Evolutionary conservation across 495 filamentous ascomycete genomes (phyloP).

Genomic region (Xylaria telfairii): DNA sequence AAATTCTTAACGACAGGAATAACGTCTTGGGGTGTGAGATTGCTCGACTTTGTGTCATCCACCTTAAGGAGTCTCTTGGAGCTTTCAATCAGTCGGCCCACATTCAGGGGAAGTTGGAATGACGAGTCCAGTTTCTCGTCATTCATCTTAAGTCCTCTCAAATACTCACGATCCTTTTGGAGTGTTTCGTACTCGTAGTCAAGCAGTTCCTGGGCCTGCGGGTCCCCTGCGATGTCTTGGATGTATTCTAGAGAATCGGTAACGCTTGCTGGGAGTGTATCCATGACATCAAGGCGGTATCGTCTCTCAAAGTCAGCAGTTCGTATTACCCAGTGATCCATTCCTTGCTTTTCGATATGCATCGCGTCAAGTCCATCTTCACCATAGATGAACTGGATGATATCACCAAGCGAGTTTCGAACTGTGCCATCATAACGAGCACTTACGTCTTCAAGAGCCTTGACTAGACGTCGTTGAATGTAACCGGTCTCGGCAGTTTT

Average conservation of each 20-base stretch:
- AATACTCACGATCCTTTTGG: constrained; percentile 71
- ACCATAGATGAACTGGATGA: constrained; percentile 97
- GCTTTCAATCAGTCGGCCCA: constrained; percentile 86
- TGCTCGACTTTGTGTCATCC: constrained; percentile 80
- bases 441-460: constrained; percentile 96
- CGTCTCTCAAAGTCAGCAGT: constrained; percentile 73
- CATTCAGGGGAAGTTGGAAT: constrained; percentile 91
- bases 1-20: constrained; percentile 80
- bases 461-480: constrained; percentile 97
- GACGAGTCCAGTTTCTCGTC: constrained; percentile 71
- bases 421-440: constrained; percentile 98
- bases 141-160: constrained; percentile 63
- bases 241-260: constrained; percentile 84
- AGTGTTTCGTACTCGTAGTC: constrained; percentile 90
- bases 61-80: constrained; percentile 90
- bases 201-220: constrained; percentile 80
- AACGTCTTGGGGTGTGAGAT: constrained; percentile 88
- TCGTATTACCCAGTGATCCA: constrained; percentile 83
- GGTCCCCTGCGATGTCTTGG: constrained; percentile 83
- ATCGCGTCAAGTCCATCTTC: constrained; percentile 95
- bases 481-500: constrained; percentile 99
- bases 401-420: constrained; percentile 93
- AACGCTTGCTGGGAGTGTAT: constrained; percentile 62
- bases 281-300: constrained; percentile 96
- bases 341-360: constrained; percentile 86